Conservation (phyloP, 805 yeast species). For the Saccharomyces jurei region DNA sequence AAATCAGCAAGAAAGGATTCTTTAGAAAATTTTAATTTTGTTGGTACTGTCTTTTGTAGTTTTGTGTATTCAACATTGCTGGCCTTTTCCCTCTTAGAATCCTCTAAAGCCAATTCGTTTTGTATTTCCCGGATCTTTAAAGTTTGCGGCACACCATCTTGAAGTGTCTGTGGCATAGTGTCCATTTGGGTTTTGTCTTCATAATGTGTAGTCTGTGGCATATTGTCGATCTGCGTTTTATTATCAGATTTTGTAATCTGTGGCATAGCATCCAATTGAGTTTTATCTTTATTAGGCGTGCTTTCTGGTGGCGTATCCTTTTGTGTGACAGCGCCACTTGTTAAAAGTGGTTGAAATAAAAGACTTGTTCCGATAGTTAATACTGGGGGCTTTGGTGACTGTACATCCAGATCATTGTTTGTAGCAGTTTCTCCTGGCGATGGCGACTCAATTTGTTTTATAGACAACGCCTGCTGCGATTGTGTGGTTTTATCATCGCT, state of each 20-base stretch:
- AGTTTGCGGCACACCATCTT: background rate
- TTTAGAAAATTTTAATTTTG: constrained; percentile 11
- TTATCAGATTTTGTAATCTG: background rate
- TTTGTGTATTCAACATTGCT: constrained; percentile 3
- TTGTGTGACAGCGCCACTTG: background rate
- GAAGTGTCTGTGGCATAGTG: background rate
- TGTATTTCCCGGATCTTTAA: constrained; percentile 16
- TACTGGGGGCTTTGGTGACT: background rate
- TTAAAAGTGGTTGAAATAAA: background rate
- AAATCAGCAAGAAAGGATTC: constrained; percentile 18
- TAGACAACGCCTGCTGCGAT: background rate
- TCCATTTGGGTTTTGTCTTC: background rate
- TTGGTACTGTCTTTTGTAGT: background rate
- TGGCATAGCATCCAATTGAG: background rate
- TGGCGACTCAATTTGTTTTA: background rate
- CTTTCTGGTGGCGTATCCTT: background rate
- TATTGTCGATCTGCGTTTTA: background rate
- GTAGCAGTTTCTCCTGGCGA: background rate
- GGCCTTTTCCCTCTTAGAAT: background rate
- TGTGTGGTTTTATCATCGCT: background rate
- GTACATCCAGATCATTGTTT: background rate
- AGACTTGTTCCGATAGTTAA: background rate
- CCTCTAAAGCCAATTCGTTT: constrained; percentile 9
- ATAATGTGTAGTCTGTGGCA: background rate
- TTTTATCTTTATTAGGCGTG: background rate